Evolutionary conservation across 495 filamentous ascomycete species (phyloP), one percentile per base, ranked within the genome.

Genomic region (Cercophora newfieldiana): DNA sequence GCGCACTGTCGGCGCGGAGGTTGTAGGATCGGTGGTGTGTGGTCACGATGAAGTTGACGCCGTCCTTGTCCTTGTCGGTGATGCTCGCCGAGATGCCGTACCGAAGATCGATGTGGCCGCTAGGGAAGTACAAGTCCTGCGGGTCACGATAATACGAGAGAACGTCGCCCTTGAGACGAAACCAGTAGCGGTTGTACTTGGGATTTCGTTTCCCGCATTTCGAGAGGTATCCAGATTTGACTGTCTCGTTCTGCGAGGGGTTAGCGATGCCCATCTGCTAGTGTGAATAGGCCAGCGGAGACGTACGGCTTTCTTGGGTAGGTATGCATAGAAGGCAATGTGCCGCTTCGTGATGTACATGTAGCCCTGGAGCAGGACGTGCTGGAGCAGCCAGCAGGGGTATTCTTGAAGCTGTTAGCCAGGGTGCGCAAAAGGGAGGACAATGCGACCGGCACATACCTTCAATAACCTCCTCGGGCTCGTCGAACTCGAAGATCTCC

Each of bases 321-420:
- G 80, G 74, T 98, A 97, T 14, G 96, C 93, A 74, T 97, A 98
- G 76, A 99, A 99, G 71, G 94, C 97, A 59, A 99, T 90, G 74
- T 99, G 95, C 63, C 88, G 88, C 60, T 90, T 84, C 0, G 96
- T 98, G 72, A 99, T 92, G 80, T 98, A 99, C 90, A 99, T 90
- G 74, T 96, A 97, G 2, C 95, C 95, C 72, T 96, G 92, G 16
- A 98, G 84, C 10, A 98, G 82, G 63, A 97, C 92, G 75, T 90
- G 97, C 74, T 97, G 93, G 47, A 99, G 80, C 30, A 97, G 80
- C 85, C 93, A 97, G 79, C 95, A 97, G 24, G 94, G 91, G 71
- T 97, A 99, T 80, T 99, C 95, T 87, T 18, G 25, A 76, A 64
- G 7, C 44, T 12, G 59, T 21, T 49, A 51, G 47, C 24, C 55